These are phyloP conservation scores for Vitellaria paradoxa DNA, from an alignment of 179 eudicot species.

Conservation along the genomic window DNA sequence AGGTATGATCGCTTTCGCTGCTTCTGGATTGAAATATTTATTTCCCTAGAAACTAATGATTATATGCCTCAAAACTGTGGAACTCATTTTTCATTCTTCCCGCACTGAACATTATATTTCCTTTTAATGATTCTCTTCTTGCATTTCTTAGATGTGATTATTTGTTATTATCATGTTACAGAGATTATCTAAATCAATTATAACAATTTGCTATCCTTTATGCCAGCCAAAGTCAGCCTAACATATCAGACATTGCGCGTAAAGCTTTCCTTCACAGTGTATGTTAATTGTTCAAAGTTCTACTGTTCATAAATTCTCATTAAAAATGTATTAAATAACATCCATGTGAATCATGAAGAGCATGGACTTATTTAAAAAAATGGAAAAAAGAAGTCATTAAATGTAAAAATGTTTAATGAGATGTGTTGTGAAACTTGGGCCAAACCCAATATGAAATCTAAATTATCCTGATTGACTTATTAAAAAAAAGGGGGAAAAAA, in stretches of 20 bases:
- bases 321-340: conserved; percentile 1
- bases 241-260: conserved; percentile 91
- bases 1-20: too few relatives aligned
- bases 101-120: too few relatives aligned
- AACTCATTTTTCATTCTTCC: too few relatives aligned
- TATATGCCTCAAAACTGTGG: too few relatives aligned
- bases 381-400: too few relatives aligned
- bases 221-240: conserved; percentile 83
- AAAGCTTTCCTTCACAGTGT: conserved; percentile 95
- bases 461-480: too few relatives aligned
- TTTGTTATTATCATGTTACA: not conserved
- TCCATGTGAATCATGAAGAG: not conserved
- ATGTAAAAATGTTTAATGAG: too few relatives aligned
- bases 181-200: not conserved
- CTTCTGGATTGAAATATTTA: too few relatives aligned
- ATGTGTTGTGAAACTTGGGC: too few relatives aligned
- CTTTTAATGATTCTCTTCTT: not conserved
- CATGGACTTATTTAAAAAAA: not conserved
- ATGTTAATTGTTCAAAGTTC: not conserved
- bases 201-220: conserved; percentile 10
- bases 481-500: too few relatives aligned
- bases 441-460: too few relatives aligned
- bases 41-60: too few relatives aligned
- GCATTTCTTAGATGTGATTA: not conserved
- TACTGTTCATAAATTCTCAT: not conserved